A percentile compares a stretch with the other conserved stretches of the same genome.
Evolutionary conservation across 768 basidiomycete species (phyloP).

Genomic region (Suillus discolor): DNA sequence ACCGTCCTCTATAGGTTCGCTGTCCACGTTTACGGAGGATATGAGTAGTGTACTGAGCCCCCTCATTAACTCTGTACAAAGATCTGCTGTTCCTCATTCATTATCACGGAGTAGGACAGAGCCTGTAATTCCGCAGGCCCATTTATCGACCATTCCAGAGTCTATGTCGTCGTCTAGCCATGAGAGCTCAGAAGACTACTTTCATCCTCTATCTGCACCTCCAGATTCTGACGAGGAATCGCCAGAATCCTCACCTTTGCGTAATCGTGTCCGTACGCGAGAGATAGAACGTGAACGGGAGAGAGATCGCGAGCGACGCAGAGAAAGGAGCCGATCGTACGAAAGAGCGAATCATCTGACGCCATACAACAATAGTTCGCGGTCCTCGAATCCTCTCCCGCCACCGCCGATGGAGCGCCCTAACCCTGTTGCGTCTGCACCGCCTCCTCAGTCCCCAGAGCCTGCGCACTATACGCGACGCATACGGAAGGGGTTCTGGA

Average conservation of each 20-base stretch:
- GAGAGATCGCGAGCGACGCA: conserved; percentile 1
- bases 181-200: conserved; percentile 29
- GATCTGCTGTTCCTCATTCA: conserved; percentile 13
- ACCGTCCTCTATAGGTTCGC: conserved; percentile 19
- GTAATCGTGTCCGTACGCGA: conserved; percentile 20
- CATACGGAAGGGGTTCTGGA: conserved; percentile 68
- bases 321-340: background rate
- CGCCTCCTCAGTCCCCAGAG: conserved; percentile 30
- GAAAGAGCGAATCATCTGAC: conserved; percentile 1
- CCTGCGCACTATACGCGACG: conserved; percentile 34
- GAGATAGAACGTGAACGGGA: conserved; percentile 5
- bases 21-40: conserved; percentile 30
- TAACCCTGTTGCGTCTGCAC: conserved; percentile 25
- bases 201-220: conserved; percentile 26
- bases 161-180: conserved; percentile 15
- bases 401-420: conserved; percentile 31
- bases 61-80: conserved; percentile 19
- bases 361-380: background rate
- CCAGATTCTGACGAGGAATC: conserved; percentile 17
- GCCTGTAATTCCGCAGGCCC: conserved; percentile 20
- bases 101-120: conserved; percentile 34
- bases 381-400: conserved; percentile 29
- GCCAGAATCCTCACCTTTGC: conserved; percentile 18
- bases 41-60: conserved; percentile 23
- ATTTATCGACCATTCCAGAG: conserved; percentile 32